phyloP scores from a whole-genome alignment of 257 asterid genomes.

The Penstemon davidsonii region DNA sequence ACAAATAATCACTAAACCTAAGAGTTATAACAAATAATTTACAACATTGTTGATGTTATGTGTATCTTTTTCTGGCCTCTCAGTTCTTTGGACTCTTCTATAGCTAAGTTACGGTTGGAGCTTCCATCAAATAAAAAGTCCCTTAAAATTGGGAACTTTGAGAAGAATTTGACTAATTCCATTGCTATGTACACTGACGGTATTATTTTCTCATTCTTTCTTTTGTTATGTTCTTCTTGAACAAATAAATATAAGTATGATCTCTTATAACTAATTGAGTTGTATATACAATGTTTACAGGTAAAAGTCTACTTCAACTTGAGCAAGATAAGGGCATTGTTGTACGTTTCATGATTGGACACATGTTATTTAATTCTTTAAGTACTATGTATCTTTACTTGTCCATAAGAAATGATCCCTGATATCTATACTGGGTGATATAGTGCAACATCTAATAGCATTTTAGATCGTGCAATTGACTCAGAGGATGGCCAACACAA shows the following conservation, averaged over 20 bases:
- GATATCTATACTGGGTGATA: constrained; percentile 9
- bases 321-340: constrained; percentile 80
- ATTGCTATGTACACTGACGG: too few relatives aligned
- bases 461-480: constrained; percentile 72
- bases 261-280: background rate
- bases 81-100: constrained; percentile 57
- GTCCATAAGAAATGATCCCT: background rate
- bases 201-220: background rate
- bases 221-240: background rate
- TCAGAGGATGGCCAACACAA: constrained; percentile 65
- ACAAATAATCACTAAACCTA: too few relatives aligned
- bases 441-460: constrained; percentile 71
- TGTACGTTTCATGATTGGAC: constrained; percentile 84
- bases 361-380: constrained; percentile 46
- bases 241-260: background rate
- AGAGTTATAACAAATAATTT: too few relatives aligned
- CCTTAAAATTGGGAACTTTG: too few relatives aligned
- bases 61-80: constrained; percentile 10
- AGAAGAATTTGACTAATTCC: too few relatives aligned
- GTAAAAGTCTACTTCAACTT: constrained; percentile 53
- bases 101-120: constrained; percentile 13
- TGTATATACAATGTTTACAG: constrained; percentile 30
- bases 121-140: too few relatives aligned
- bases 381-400: background rate
- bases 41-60: background rate